Base-by-base conservation (phyloP, 345 rosid genomes). In the Geranium brycei region DNA sequence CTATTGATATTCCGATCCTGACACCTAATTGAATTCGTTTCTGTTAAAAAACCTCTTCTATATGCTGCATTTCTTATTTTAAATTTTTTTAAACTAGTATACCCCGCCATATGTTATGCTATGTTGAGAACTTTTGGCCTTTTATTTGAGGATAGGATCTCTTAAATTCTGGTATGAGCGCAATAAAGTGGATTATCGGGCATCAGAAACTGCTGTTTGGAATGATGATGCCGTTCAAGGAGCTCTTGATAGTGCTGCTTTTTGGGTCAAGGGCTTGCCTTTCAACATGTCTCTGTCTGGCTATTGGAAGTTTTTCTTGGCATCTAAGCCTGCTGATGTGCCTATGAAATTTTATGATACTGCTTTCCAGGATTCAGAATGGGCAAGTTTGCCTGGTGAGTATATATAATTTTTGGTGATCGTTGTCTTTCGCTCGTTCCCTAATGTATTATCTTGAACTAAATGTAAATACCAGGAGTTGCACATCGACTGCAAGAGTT, bases 221-320 rank as follows among this genome's bases (percentile, higher is more conserved):
- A 78, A 87, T 28, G 99, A 93, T 66, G 90, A 85, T 75, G 87
- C 99, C 57, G 83, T 90, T 23, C 81, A 73, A 65, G 81, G 59
- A 60, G 88, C 96, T 66, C 91, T 93, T 60, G 89, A 80, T 16
- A 78, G 76, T 63, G 91, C 97, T 66, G 82, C 87, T 3, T 86
- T 72, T 66, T 90, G 96, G 99, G 91, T 81, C 16, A 77, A 87
- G 41, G 91, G 79, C 60, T 80, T 90, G 80, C 95, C 97, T 59
- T 93, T 79, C 67, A 91, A 83, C 5, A 82, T 74, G 77, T 88
- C 99, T 69, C 70, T 93, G 67, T 85, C 97, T 69, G 95, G 99
- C 62, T 72, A 77, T 58, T 93, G 99, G 99, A 93, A 83, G 19
- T 93, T 93, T 72, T 80, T 80, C 69, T 76, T 93, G 85, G 90